Evolutionary conservation across 208 protist genomes (phyloP).

Genomic region (Crithidia bombi): DNA sequence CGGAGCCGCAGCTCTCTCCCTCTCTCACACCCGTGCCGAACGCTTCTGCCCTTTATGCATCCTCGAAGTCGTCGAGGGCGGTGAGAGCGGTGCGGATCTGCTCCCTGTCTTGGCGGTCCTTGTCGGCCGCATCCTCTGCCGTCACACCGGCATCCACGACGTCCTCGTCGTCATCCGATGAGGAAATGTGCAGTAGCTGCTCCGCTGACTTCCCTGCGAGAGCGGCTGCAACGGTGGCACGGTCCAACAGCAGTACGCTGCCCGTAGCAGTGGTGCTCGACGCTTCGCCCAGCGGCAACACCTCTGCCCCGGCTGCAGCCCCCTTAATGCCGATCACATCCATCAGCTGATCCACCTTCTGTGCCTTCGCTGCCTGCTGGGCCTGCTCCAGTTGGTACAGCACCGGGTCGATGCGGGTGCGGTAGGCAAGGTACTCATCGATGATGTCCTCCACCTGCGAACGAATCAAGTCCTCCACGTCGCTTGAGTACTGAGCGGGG

Average conservation of each 20-base stretch:
- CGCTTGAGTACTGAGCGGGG: slow-evolving; percentile 60
- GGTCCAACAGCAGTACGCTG: neutral
- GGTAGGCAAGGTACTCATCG: slow-evolving; percentile 74
- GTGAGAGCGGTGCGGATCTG: slow-evolving; percentile 78
- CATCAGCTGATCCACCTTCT: slow-evolving; percentile 57
- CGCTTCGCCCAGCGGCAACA: slow-evolving; percentile 9
- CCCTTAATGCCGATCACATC: slow-evolving; percentile 48
- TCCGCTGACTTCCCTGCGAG: slow-evolving; percentile 4
- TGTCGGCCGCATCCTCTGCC: slow-evolving; percentile 17
- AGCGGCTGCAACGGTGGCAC: neutral
- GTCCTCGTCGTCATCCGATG: slow-evolving; percentile 33
- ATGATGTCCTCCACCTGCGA: slow-evolving; percentile 72
- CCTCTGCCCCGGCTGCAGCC: slow-evolving; percentile 12
- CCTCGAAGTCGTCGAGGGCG: slow-evolving; percentile 88
- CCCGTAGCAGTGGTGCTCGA: neutral
- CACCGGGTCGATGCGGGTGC: slow-evolving; percentile 73
- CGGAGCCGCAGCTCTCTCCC: neutral
- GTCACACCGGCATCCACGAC: slow-evolving; percentile 31
- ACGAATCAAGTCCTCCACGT: slow-evolving; percentile 68
- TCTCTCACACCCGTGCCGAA: too few species aligned
- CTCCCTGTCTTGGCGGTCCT: slow-evolving; percentile 48
- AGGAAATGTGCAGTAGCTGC: slow-evolving; percentile 29
- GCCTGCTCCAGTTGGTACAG: slow-evolving; percentile 59
- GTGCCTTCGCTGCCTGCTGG: slow-evolving; percentile 41
- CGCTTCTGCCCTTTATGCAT: slow-evolving; percentile 50